Evolutionary conservation across 352 stramenopile species (phyloP), one percentile per base, ranked within the genome.

Genomic region (Phytopythium oedochilum): DNA sequence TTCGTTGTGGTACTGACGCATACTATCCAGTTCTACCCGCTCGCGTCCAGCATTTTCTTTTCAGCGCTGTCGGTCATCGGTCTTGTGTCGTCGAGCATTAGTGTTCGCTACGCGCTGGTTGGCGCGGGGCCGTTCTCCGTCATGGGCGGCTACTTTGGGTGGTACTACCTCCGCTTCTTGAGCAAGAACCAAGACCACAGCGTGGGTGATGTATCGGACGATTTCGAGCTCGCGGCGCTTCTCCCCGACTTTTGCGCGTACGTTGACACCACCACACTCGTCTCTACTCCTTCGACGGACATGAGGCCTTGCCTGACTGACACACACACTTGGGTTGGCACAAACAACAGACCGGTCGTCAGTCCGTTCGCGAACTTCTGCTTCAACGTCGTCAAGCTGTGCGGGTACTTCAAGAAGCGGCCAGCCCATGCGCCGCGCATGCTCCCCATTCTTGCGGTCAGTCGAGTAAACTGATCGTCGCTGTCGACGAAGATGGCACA

Each of bases 101-200:
- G 74, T 15, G 40, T 90, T 36, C 79, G 69, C n/a, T 63, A 61
- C 5, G 70, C 78, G 17, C 59, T 93, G 3, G 59, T 89, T 42
- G 83, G 81, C 54, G 81, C 85, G 25, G 85, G 83, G 0, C 85
- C 85, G 14, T 92, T 83, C 53, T 86, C 85, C 26, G 48, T 86
- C 14, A 70, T 89, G 18, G 85, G 85, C 23, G 77, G 80, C 47
- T 95, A 72, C 64, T 86, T 92, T 55, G 83, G 83, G 14, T 95
- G 85, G 85, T 92, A 86, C 57, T 93, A 91, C 60, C 72, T 95
- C 25, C 85, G 85, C 26, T 94, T 94, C 57, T 63, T 93, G 17
- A 80, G 83, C 59, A 88, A 86, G 59, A 95, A 93, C 60, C 53
- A 60, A 18, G 85, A 93, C 34, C 66, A 76, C 25, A 85, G 73